Percentiles rank a stretch among this genome's conserved stretches.
These are phyloP conservation scores for Trichoderma gamsii DNA, from an alignment of 495 filamentous ascomycete genomes.

Conservation along the genomic window DNA sequence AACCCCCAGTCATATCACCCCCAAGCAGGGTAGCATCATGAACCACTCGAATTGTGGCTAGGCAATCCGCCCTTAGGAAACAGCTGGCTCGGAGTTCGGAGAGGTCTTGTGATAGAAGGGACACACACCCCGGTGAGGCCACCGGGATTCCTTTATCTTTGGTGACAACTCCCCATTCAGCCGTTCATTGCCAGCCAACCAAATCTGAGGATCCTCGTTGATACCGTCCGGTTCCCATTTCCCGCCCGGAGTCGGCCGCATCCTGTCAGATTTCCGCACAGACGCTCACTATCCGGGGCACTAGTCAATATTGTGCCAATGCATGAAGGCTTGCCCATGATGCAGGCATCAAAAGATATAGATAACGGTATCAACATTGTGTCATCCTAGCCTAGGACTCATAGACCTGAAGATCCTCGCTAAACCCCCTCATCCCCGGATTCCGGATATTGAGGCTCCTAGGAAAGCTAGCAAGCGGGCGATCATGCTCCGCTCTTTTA, in stretches of 20 bases:
- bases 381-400: neutral
- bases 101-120: neutral
- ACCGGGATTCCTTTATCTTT: neutral
- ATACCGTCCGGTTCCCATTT: too few species aligned
- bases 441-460: constrained; percentile 10
- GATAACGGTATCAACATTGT: neutral
- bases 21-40: neutral
- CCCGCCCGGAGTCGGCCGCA: neutral
- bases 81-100: neutral
- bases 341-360: too few species aligned
- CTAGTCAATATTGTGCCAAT: too few species aligned
- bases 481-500: neutral
- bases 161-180: neutral
- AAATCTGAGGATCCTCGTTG: neutral
- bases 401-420: neutral
- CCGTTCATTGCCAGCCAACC: neutral
- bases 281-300: too few species aligned
- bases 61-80: neutral
- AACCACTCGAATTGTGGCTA: neutral
- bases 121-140: neutral
- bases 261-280: neutral
- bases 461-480: constrained; percentile 4
- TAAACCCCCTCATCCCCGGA: neutral
- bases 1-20: neutral
- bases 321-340: too few species aligned